A percentile compares a stretch with the other conserved stretches of the same genome.
Conservation (phyloP, 169 alveolate species). For the Babesia ovis region DNA sequence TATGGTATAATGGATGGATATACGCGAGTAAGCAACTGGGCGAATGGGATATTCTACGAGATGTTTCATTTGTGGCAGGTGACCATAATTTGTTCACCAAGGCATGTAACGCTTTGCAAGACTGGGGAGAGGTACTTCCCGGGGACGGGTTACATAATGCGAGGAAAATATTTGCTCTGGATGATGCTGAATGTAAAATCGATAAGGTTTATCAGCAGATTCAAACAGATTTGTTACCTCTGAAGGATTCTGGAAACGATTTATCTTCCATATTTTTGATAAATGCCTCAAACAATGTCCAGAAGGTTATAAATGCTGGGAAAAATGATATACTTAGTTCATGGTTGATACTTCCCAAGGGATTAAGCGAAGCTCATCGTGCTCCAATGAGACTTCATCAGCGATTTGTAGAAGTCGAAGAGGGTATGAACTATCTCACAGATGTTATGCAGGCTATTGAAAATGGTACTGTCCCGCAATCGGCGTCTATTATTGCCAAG, state of each 20-base stretch:
- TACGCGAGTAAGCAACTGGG: constrained; percentile 71
- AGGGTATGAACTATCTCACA: constrained; percentile 51
- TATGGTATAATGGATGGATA: constrained; percentile 78
- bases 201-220: constrained; percentile 22
- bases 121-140: constrained; percentile 62
- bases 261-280: constrained; percentile 12
- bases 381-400: constrained; percentile 44
- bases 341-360: constrained; percentile 43
- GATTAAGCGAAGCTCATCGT: constrained; percentile 36
- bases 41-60: constrained; percentile 75
- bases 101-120: constrained; percentile 68
- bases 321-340: constrained; percentile 1
- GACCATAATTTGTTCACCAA: constrained; percentile 64
- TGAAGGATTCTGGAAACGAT: constrained; percentile 10
- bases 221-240: constrained; percentile 27
- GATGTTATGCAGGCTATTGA: constrained; percentile 5
- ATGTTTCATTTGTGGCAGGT: constrained; percentile 71
- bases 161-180: constrained; percentile 49
- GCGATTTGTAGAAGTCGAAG: constrained; percentile 40
- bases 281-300: constrained; percentile 7
- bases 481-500: constrained; percentile 44
- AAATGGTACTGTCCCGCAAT: constrained; percentile 11
- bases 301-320: constrained; percentile 8
- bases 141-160: constrained; percentile 44
- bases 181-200: constrained; percentile 25